Evolutionary conservation across 768 basidiomycete genomes (phyloP), one percentile per base, ranked within the genome.

Genomic region (Auriscalpium orientale): DNA sequence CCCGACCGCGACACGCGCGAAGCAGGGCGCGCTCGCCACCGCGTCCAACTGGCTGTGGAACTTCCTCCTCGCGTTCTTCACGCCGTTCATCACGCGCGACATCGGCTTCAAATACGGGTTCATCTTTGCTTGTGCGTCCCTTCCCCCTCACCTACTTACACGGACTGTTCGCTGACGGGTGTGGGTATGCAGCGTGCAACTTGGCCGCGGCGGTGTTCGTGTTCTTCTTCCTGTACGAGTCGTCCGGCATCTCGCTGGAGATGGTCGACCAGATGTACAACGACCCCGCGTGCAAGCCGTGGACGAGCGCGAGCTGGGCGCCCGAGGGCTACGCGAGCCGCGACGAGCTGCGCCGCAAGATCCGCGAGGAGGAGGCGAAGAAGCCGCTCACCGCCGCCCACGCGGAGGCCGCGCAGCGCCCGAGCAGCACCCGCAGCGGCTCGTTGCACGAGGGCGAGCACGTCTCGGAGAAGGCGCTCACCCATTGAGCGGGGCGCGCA

Each of bases 141-240:
- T 28, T 44, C 8, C 52, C 18, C 38, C 20, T 33, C n/a, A 18
- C 43, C 4, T 16, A 33, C 13, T 11, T 18, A 11, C n/a, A 9
- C n/a, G n/a, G n/a, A n/a, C n/a, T n/a, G n/a, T n/a, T 46, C 40
- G 5, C 34, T 38, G 37, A 54, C 18, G n/a, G 40, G 46, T 55
- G 45, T 15, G 22, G 1, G 51, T 12, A 37, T 74, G 78, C 35
- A 58, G 57, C 78, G 33, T 84, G 82, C 64, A 85, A 85, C 64
- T 72, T 84, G n/a, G 68, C 69, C 33, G 81, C 78, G 37, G 81
- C 82, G 1, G 65, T 78, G 46, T 70, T 87, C 56, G 85, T 87
- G 18, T 88, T 72, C 67, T 75, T 87, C 65, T 89, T 87, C 82
- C 75, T 90, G 2, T 89, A 89, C 72, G 87, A 89, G 66, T 81